A percentile compares a stretch with the other conserved stretches of the same genome.
These are phyloP conservation scores for Dichotomocladium elegans DNA, from an alignment of 371 early-diverging fungal species.

Conservation along the genomic window DNA sequence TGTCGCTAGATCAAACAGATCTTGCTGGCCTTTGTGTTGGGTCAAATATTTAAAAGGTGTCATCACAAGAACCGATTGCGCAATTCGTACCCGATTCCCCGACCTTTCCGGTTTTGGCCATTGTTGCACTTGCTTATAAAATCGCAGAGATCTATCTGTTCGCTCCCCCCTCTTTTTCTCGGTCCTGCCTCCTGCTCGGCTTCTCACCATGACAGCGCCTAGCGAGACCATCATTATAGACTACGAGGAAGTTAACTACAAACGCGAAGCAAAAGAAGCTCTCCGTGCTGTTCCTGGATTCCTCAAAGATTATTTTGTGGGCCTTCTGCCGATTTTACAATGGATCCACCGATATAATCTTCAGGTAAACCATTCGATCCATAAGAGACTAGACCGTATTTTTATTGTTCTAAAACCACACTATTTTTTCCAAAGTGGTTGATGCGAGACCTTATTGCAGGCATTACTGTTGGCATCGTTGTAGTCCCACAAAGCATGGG, in stretches of 20 bases:
- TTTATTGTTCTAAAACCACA: not conserved
- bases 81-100: not conserved
- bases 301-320: constrained; percentile 23
- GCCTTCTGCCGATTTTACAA: constrained; percentile 58
- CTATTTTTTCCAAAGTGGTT: constrained; percentile 53
- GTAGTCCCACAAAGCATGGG: constrained; percentile 85
- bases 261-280: constrained; percentile 20
- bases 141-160: not conserved
- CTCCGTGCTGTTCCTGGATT: constrained; percentile 21
- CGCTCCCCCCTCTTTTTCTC: not conserved
- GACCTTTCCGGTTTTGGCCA: not conserved
- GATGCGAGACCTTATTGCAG: constrained; percentile 79
- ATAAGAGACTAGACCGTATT: not conserved
- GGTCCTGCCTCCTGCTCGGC: not conserved
- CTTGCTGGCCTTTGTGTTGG: too few species aligned
- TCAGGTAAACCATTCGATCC: constrained; percentile 6
- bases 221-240: constrained; percentile 31
- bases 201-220: not conserved
- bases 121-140: not conserved
- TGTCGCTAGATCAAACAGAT: too few species aligned
- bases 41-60: not conserved
- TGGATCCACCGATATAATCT: constrained; percentile 78
- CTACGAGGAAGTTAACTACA: constrained; percentile 21
- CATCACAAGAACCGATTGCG: not conserved
- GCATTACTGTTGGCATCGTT: constrained; percentile 81